Percentiles rank a stretch among this genome's conserved stretches.
These are phyloP conservation scores for Halophytophthora polymorphica DNA, from an alignment of 352 stramenopile genomes.

Conservation along the genomic window DNA sequence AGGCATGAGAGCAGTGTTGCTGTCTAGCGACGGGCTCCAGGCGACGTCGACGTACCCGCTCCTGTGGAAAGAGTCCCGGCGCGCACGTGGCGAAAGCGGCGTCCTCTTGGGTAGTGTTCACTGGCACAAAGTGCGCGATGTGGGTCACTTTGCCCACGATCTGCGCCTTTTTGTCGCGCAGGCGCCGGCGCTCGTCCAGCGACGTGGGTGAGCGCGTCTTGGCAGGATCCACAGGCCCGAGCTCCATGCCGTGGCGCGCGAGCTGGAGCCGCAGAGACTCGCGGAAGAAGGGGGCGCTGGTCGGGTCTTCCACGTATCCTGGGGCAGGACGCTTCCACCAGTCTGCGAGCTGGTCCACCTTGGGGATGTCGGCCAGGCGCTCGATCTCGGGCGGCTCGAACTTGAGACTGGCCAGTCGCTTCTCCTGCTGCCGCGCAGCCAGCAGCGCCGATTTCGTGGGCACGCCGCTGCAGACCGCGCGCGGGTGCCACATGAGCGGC, in stretches of 20 bases:
- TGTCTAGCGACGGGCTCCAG: too few relatives aligned
- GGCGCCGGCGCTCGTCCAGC: slow-evolving; percentile 28
- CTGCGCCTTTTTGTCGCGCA: slow-evolving; percentile 29
- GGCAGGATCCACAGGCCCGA: slow-evolving; percentile 43
- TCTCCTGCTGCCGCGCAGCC: slow-evolving; percentile 25
- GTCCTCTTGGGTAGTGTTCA: slow-evolving; percentile 26
- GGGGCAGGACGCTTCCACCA: slow-evolving; percentile 54
- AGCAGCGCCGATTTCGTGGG: slow-evolving; percentile 39
- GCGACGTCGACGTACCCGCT: slow-evolving; percentile 24
- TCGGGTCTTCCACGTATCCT: slow-evolving; percentile 61
- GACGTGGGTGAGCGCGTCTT: slow-evolving; percentile 39
- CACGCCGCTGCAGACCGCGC: slow-evolving; percentile 30
- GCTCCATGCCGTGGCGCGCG: slow-evolving; percentile 17
- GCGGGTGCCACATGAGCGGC: slow-evolving; percentile 31
- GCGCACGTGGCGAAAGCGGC: slow-evolving; percentile 24
- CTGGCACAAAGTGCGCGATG: slow-evolving; percentile 29
- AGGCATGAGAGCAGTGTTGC: background rate
- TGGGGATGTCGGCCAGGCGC: slow-evolving; percentile 49
- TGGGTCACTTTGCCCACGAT: slow-evolving; percentile 47
- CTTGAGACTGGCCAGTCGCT: slow-evolving; percentile 36
- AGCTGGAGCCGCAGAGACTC: slow-evolving; percentile 51
- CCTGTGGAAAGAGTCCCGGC: slow-evolving; percentile 36
- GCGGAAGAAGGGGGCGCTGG: slow-evolving; percentile 22
- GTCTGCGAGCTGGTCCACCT: slow-evolving; percentile 28
- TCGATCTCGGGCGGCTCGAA: slow-evolving; percentile 58